Evolutionary conservation across 345 rosid genomes (phyloP).

Genomic region (Psidium guajava): DNA sequence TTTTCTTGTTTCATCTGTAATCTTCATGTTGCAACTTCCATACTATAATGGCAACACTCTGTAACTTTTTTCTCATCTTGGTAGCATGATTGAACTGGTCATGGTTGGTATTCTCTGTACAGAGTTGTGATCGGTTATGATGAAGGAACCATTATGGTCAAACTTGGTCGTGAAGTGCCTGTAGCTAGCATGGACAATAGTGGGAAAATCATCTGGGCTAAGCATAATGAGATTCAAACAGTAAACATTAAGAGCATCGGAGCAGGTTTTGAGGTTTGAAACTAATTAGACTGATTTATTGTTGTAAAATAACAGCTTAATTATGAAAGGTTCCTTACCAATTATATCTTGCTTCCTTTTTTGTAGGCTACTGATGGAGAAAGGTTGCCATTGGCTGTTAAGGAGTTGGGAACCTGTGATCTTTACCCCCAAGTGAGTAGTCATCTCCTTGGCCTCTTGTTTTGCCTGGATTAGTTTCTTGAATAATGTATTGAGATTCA

Average conservation of each 20-base stretch:
- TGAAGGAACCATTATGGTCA: slow-evolving; percentile 99
- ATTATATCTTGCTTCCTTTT: slow-evolving; percentile 5
- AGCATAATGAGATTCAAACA: slow-evolving; percentile 99
- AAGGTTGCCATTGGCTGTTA: slow-evolving; percentile 93
- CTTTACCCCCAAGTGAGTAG: slow-evolving; percentile 95
- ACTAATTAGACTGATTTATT: background rate
- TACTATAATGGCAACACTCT: background rate
- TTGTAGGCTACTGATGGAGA: slow-evolving; percentile 94
- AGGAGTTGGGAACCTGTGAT: slow-evolving; percentile 99
- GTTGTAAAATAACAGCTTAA: background rate
- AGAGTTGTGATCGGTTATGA: slow-evolving; percentile 98
- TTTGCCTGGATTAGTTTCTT: background rate
- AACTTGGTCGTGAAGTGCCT: slow-evolving; percentile 96
- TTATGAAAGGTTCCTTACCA: slow-evolving; percentile 2
- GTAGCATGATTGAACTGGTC: background rate
- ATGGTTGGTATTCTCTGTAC: slow-evolving; percentile 8
- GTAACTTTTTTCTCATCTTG: background rate
- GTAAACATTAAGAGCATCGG: slow-evolving; percentile 96
- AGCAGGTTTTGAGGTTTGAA: slow-evolving; percentile 84
- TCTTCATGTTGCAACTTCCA: background rate
- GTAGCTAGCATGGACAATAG: slow-evolving; percentile 99
- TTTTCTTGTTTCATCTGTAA: background rate
- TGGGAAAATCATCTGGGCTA: slow-evolving; percentile 99
- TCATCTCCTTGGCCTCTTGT: background rate
- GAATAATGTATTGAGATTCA: background rate